Conservation (phyloP, 306 rosid species). For the Castanea sativa region DNA sequence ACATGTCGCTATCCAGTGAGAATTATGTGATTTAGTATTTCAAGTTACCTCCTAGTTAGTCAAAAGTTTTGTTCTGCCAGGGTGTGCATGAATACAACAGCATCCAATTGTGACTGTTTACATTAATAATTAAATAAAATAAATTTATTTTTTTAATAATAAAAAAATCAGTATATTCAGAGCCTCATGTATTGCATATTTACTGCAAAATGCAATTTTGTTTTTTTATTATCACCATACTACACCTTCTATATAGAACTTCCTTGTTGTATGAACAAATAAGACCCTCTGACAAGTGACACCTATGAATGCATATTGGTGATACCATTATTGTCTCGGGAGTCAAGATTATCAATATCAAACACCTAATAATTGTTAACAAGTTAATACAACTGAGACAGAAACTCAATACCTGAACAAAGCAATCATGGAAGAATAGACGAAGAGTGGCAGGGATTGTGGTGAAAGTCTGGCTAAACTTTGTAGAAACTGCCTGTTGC, state of each 20-base stretch:
- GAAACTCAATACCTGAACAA: slow-evolving; percentile 53
- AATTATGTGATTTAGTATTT: neutral
- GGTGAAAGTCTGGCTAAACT: slow-evolving; percentile 43
- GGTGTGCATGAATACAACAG: neutral
- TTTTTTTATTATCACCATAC: no score
- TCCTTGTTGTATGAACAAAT: neutral
- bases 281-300: no score
- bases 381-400: neutral
- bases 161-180: no score
- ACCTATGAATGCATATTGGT: neutral
- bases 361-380: neutral
- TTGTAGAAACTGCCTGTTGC: slow-evolving; percentile 55
- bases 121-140: neutral
- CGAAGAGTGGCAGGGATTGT: slow-evolving; percentile 78
- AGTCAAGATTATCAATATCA: neutral
- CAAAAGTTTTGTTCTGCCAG: neutral
- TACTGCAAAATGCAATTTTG: no score
- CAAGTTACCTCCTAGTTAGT: neutral
- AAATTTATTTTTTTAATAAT: no score
- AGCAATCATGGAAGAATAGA: slow-evolving; percentile 82
- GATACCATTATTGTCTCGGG: neutral
- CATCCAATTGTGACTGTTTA: neutral
- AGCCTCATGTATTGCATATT: no score
- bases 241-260: neutral
- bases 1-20: neutral